Evolutionary conservation across 306 rosid species (phyloP), one percentile per base, ranked within the genome.

Genomic region (Quercus gilva): DNA sequence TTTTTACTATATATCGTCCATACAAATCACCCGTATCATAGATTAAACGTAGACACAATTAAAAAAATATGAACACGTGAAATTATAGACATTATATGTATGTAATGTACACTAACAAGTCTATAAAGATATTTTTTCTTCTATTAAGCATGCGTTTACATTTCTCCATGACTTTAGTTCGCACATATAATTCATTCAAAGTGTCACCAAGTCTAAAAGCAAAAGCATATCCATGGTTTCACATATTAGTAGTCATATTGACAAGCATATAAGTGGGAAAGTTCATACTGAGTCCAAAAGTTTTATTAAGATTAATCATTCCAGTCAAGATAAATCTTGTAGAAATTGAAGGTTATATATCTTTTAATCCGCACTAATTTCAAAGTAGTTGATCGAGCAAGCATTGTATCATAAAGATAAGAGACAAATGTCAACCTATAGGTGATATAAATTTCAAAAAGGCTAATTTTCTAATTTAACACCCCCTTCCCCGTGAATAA

Each of bases 381-480:
- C 65, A 59, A 23, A 59, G 13, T 49, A 14, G 29, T 21, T 67
- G 23, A 26, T 68, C 10, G 9, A 28, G 59, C n/a, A 65, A 18
- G 29, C 18, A 55, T 35, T 18, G 25, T 33, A n/a, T 23, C 28
- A 60, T 31, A 74, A 74, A 21, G 76, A 75, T 28, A 68, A 53
- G 13, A 19, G 52, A 18, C 18, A 72, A 25, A 13, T 5, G 31
- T 52, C 52, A 33, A 53, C 65, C 20, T 68, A 51, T 68, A 51
- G 60, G 74, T 52, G 80, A 55, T 78, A 53, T 74, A 41, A 74
- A 69, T 49, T 78, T 69, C 67, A 69, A 83, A 74, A 74, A 69
- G 68, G 70, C 74, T 77, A 81, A 35, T 18, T 5, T n/a, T 67
- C 23, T 23, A 26, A 19, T 67, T 20, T 23, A 5, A 19, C 15